Percentiles rank a stretch among this genome's conserved stretches.
These are phyloP conservation scores for Leishmania arabica DNA, from an alignment of 208 protist genomes.

Conservation along the genomic window DNA sequence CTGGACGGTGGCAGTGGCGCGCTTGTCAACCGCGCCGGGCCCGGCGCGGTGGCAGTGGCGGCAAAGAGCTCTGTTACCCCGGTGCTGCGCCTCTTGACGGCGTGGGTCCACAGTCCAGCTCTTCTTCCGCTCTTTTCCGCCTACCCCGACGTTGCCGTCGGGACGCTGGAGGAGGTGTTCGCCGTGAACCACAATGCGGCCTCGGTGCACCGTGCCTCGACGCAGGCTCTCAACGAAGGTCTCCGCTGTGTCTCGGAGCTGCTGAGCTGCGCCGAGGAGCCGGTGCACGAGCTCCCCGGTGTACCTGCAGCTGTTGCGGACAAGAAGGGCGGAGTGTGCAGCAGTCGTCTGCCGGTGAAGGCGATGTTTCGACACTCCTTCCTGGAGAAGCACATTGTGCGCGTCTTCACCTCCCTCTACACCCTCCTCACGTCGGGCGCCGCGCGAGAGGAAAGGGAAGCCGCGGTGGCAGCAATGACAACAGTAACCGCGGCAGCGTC, in stretches of 20 bases:
- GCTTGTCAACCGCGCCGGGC: not conserved
- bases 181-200: slow-evolving; percentile 27
- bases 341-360: not conserved
- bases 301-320: not conserved
- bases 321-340: not conserved
- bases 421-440: slow-evolving; percentile 60
- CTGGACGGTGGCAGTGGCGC: slow-evolving; percentile 21
- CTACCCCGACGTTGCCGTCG: slow-evolving; percentile 54
- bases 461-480: not conserved
- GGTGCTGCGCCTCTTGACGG: slow-evolving; percentile 66
- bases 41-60: not conserved
- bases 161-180: slow-evolving; percentile 77
- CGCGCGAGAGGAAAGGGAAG: slow-evolving; percentile 15
- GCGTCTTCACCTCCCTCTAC: slow-evolving; percentile 76
- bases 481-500: not conserved
- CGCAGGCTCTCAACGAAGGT: slow-evolving; percentile 53
- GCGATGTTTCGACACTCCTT: slow-evolving; percentile 58
- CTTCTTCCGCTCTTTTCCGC: slow-evolving; percentile 63
- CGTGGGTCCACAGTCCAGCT: slow-evolving; percentile 55
- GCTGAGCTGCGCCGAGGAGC: slow-evolving; percentile 50
- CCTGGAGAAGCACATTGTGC: slow-evolving; percentile 57
- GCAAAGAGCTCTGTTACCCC: slow-evolving; percentile 51
- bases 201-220: slow-evolving; percentile 41
- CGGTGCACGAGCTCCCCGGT: slow-evolving; percentile 30
- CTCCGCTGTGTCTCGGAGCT: slow-evolving; percentile 79